phyloP scores from a whole-genome alignment of 192 early-diverging fungal species.

The Coemansia sp. region DNA sequence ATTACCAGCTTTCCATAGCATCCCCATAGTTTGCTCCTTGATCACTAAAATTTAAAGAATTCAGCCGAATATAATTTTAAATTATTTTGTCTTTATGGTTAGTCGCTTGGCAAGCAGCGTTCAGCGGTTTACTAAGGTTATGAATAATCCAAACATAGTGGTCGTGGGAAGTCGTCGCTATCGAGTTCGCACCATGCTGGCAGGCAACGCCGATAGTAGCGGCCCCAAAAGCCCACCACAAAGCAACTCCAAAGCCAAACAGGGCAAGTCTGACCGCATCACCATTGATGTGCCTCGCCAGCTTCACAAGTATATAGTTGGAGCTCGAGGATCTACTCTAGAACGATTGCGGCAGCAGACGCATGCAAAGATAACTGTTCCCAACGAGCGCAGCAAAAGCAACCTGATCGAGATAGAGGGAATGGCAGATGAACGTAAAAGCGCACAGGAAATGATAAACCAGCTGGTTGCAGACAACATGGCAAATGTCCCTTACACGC shows the following conservation, averaged over 20 bases:
- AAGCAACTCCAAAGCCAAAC: neutral
- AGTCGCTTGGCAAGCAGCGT: no score
- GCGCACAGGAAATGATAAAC: conserved; percentile 15
- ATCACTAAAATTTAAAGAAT: no score
- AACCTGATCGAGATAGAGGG: conserved; percentile 28
- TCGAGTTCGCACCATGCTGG: conserved; percentile 13
- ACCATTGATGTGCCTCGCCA: conserved; percentile 8
- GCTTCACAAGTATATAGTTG: conserved; percentile 27
- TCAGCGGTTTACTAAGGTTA: neutral
- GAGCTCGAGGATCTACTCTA: conserved; percentile 1
- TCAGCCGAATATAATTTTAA: no score
- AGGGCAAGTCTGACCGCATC: neutral
- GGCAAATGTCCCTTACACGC: conserved; percentile 30
- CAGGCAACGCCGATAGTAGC: neutral
- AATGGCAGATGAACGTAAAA: conserved; percentile 6
- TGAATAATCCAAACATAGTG: neutral
- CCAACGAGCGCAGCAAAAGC: conserved; percentile 11
- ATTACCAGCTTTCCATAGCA: no score
- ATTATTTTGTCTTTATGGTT: no score
- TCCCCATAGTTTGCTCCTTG: no score
- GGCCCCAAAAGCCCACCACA: neutral
- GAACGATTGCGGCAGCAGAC: conserved; percentile 3
- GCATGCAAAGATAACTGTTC: conserved; percentile 24
- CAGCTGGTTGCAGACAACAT: conserved; percentile 16
- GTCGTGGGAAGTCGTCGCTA: conserved; percentile 23